A percentile compares a stretch with the other conserved stretches of the same genome.
These are phyloP conservation scores for Epichloe festucae DNA, from an alignment of 2,329 filamentous ascomycete species.

Conservation along the genomic window DNA sequence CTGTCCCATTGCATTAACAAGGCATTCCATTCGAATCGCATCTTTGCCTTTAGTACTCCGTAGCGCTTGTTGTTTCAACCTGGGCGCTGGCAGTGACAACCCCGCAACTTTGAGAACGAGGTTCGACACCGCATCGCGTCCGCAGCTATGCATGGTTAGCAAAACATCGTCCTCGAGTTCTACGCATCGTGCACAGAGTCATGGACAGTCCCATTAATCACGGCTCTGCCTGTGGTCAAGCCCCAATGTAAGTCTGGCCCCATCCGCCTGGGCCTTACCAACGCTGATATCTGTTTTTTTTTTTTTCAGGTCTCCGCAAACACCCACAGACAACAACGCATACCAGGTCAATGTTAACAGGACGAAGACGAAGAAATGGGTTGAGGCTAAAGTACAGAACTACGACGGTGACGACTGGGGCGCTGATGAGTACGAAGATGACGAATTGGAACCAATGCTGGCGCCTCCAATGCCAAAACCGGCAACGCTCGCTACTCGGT, in stretches of 20 bases:
- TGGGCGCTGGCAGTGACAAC: not conserved
- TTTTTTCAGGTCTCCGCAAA: constrained; percentile 16
- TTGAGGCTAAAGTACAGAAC: constrained; percentile 70
- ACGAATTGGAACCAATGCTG: constrained; percentile 27
- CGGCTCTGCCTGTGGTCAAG: constrained; percentile 15
- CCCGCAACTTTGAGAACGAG: not conserved
- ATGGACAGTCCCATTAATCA: constrained; percentile 20
- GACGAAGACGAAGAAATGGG: constrained; percentile 88
- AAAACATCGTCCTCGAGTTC: not conserved
- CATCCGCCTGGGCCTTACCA: not conserved
- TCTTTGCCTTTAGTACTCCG: no score
- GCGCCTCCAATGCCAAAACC: not conserved
- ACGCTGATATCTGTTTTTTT: constrained; percentile 6
- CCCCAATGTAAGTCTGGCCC: constrained; percentile 14
- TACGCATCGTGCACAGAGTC: constrained; percentile 2
- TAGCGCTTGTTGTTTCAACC: no score
- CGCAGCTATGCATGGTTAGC: constrained; percentile 3
- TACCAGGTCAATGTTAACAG: constrained; percentile 83
- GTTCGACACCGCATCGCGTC: not conserved
- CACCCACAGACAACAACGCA: constrained; percentile 20
- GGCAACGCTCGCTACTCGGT: not conserved
- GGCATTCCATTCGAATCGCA: not conserved
- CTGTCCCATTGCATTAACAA: not conserved
- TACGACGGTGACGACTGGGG: constrained; percentile 96
- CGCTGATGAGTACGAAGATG: constrained; percentile 52